phyloP scores from a whole-genome alignment of 768 basidiomycete genomes.

The Lyophyllum decastes region DNA sequence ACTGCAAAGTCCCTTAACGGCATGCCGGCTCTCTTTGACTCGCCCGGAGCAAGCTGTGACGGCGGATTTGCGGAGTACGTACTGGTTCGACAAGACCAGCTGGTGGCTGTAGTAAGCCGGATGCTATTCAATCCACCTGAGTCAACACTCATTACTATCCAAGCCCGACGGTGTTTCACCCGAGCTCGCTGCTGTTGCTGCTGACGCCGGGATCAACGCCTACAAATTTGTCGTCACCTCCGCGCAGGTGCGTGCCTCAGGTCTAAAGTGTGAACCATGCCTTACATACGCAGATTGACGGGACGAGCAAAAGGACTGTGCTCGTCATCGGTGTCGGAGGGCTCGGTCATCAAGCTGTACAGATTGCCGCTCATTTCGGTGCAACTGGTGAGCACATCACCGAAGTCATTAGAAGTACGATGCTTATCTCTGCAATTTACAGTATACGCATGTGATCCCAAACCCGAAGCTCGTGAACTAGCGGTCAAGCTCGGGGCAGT shows the following conservation, averaged over 20 bases:
- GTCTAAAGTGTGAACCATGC: not conserved
- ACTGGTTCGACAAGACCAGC: conserved; percentile 4
- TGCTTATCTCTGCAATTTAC: not conserved
- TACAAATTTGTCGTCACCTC: conserved; percentile 10
- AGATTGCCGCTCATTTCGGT: conserved; percentile 5
- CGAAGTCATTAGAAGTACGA: not conserved
- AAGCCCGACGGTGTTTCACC: conserved; percentile 8
- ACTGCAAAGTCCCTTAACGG: conserved; percentile 2
- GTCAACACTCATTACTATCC: not conserved
- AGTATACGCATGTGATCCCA: conserved; percentile 9
- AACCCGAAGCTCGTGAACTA: conserved; percentile 4
- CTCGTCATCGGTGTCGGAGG: conserved; percentile 7
- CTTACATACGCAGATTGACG: conserved; percentile 6
- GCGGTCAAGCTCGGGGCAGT: conserved; percentile 8
- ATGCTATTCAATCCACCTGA: not conserved
- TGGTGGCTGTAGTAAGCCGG: conserved; percentile 8
- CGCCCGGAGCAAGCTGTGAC: conserved; percentile 6
- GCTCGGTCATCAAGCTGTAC: conserved; percentile 9
- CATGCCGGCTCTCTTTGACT: conserved; percentile 9
- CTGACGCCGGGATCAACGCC: conserved; percentile 10
- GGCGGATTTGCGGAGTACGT: conserved; percentile 10
- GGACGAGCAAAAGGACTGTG: not conserved
- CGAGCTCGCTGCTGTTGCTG: conserved; percentile 7
- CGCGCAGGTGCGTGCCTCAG: not conserved
- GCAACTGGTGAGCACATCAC: not conserved